Evolutionary conservation across 2,329 filamentous ascomycete genomes (phyloP).

Genomic region (Pseudofabraea citricarpa): DNA sequence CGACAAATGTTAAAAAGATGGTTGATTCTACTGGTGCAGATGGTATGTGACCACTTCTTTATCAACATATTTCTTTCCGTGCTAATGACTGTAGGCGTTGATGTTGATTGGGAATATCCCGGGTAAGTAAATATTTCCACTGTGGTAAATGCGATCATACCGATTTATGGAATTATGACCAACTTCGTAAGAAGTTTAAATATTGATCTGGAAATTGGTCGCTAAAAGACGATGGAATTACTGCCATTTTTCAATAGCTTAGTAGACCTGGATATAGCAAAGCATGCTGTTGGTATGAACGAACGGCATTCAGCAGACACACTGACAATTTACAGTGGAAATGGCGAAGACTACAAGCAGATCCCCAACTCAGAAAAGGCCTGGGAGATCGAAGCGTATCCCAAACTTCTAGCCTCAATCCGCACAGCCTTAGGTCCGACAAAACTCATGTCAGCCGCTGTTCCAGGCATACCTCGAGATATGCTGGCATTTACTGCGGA

Average conservation of each 20-base stretch:
- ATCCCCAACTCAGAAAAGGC: constrained; percentile 54
- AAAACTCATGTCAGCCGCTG: constrained; percentile 63
- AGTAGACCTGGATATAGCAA: too few species aligned
- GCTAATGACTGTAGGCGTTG: constrained; percentile 24
- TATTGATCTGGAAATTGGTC: too few species aligned
- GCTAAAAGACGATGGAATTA: too few species aligned
- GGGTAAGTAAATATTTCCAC: constrained; percentile 30
- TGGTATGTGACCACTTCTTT: constrained; percentile 36
- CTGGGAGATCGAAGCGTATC: constrained; percentile 60
- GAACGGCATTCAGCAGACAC: background rate
- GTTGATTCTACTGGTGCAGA: constrained; percentile 59
- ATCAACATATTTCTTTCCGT: constrained; percentile 11
- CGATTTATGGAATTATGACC: too few species aligned
- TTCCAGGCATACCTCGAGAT: constrained; percentile 59
- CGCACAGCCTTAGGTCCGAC: constrained; percentile 48
- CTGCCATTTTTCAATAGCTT: too few species aligned
- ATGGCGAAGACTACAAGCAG: constrained; percentile 65
- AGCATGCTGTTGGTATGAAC: too few species aligned
- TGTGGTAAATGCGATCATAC: too few species aligned
- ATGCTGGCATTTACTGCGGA: constrained; percentile 61
- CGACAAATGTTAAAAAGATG: constrained; percentile 59
- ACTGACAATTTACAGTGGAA: constrained; percentile 43
- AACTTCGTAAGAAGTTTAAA: too few species aligned
- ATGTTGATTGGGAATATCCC: constrained; percentile 50
- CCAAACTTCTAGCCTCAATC: constrained; percentile 53